A percentile compares a stretch with the other conserved stretches of the same genome.
Evolutionary conservation across 768 basidiomycete species (phyloP).

Genomic region (Gymnopilus dilepis): DNA sequence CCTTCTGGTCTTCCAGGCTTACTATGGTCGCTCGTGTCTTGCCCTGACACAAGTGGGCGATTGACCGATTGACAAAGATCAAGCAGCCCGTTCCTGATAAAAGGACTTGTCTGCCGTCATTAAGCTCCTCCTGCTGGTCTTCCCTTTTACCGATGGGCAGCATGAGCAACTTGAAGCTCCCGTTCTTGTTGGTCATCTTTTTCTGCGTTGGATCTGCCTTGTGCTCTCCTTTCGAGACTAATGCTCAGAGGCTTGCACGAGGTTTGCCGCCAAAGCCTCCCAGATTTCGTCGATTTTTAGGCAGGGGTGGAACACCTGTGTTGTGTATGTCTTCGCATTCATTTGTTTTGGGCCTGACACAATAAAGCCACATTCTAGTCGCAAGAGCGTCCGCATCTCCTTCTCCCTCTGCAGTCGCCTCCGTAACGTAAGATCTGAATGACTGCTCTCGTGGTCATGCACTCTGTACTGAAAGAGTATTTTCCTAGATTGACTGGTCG

Average conservation of each 20-base stretch:
- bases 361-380: conserved; percentile 1
- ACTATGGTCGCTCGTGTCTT: neutral
- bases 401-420: conserved; percentile 28
- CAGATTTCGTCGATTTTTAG: conserved; percentile 13
- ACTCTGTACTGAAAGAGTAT: too few species aligned
- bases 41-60: neutral
- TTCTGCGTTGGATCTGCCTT: conserved; percentile 24
- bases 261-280: conserved; percentile 47
- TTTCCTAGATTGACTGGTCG: conserved; percentile 38
- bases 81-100: neutral
- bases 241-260: conserved; percentile 49
- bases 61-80: conserved; percentile 5
- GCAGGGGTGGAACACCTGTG: conserved; percentile 1
- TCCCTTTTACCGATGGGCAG: conserved; percentile 9
- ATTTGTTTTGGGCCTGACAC: neutral
- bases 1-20: neutral
- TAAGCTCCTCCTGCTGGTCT: neutral
- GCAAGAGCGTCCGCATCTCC: conserved; percentile 12
- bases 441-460: too few species aligned
- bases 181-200: conserved; percentile 30
- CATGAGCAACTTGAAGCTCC: conserved; percentile 26
- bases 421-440: conserved; percentile 32
- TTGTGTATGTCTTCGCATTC: neutral
- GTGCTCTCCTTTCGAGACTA: conserved; percentile 35
- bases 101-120: neutral